These are phyloP conservation scores for Pseudotsuga menziesii DNA, from an alignment of 75 land plant genomes.

Conservation along the genomic window DNA sequence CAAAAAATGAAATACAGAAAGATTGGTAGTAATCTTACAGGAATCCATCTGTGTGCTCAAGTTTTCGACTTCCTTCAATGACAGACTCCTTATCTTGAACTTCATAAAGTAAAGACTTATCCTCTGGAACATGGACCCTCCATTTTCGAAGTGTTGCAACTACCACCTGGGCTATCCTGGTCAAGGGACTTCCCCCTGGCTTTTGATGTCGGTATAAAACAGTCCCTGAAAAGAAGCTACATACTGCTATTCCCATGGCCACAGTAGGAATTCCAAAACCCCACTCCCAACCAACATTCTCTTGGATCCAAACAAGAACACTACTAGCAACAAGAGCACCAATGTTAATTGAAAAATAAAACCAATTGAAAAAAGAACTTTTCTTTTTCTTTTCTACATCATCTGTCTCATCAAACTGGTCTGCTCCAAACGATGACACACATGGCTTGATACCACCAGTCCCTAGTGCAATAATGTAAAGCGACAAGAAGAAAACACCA, in stretches of 20 bases:
- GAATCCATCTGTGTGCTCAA: conserved; percentile 67
- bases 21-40: conserved; percentile 22
- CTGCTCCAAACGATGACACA: conserved; percentile 78
- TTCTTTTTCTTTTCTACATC: conserved; percentile 52
- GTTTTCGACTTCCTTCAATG: conserved; percentile 76
- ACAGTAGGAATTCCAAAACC: conserved; percentile 83
- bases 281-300: conserved; percentile 76
- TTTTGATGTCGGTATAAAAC: conserved; percentile 60
- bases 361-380: conserved; percentile 54
- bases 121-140: conserved; percentile 33
- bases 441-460: conserved; percentile 58
- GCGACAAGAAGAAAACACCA: conserved; percentile 58
- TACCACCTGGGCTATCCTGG: conserved; percentile 72
- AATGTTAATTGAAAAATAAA: conserved; percentile 62
- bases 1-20: background rate
- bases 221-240: conserved; percentile 63
- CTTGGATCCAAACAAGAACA: conserved; percentile 75
- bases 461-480: conserved; percentile 81
- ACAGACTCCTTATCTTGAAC: conserved; percentile 41
- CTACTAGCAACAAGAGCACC: conserved; percentile 73
- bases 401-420: conserved; percentile 87
- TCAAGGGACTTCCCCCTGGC: conserved; percentile 84
- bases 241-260: conserved; percentile 61
- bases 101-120: conserved; percentile 52
- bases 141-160: conserved; percentile 65